Base-by-base conservation (phyloP, 805 yeast species). In the Soucietia sequanensis region DNA sequence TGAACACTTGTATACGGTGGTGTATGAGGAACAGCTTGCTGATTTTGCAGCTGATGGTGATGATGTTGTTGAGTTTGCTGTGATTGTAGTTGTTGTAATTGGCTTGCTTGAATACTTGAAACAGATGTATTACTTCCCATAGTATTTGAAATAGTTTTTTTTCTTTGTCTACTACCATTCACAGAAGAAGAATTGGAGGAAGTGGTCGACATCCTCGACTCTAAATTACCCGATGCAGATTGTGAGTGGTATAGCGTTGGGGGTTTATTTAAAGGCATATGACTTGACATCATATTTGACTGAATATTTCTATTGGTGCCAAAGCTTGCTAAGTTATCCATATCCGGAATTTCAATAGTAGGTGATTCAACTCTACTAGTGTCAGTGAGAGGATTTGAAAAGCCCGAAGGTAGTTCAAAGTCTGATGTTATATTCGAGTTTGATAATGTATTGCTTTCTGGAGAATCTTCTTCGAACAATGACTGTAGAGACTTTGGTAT, bases 401-500 rank as follows among this genome's bases (percentile, higher is more conserved):
- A 33, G 30, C 39, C 44, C 13, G 39, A 36, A 5, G 47, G 46
- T 14, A 39, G 25, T 17, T 44, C 50, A 17, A 26, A 30, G 13
- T 27, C 41, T 8, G 41, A 33, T 11, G 30, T 21, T 9, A 20
- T 4, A 11, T 18, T 19, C 11, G 21, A 25, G 3, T 23, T 33
- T 2, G 35, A 17, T 21, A 31, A 41, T 2, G 41, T 29, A 2
- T 27, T 23, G 2, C 37, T 24, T 24, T 50, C 56, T 18, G 40
- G 39, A 11, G 54, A 60, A 14, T 50, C 35, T 16, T 76, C 80
- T 44, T 82, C 88, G 53, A 87, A 87, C 18, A 88, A 58, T 52
- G 80, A 79, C 39, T 81, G 60, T 21, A 88, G 62, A 2, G 93
- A 82, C 52, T 77, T 80, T 1, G 95, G 95, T 0, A 87, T 81